phyloP scores from a whole-genome alignment of 2,329 filamentous ascomycete genomes.

The Sarocladium brachiariae region DNA sequence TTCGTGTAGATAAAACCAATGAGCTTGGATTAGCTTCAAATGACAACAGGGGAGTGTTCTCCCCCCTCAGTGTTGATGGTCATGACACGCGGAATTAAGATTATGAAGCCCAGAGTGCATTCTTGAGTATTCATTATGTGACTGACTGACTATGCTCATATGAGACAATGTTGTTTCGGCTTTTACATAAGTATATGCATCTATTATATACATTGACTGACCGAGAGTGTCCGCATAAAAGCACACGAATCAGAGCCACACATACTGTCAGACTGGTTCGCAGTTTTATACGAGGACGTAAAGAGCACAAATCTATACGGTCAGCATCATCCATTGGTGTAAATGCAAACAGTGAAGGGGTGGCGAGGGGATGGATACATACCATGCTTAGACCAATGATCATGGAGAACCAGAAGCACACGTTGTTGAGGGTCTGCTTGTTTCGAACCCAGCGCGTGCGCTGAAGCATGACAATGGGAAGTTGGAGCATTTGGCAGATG shows the following conservation, averaged over 20 bases:
- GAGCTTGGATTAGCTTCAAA: too few relatives aligned
- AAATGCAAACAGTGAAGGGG: not conserved
- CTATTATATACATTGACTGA: too few relatives aligned
- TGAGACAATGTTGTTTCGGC: not conserved
- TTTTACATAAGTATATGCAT: too few relatives aligned
- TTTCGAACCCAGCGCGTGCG: constrained; percentile 69
- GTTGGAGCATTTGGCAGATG: constrained; percentile 89
- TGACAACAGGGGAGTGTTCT: too few relatives aligned
- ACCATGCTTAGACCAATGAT: constrained; percentile 78
- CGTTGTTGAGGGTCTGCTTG: constrained; percentile 74
- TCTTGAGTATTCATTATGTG: not conserved
- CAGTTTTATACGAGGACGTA: constrained; percentile 43
- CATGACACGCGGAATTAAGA: too few relatives aligned
- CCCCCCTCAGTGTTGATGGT: too few relatives aligned
- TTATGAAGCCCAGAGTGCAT: too few relatives aligned
- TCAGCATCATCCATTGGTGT: too few relatives aligned
- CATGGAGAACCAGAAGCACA: constrained; percentile 89
- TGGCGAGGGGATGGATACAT: constrained; percentile 25
- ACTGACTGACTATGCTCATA: not conserved
- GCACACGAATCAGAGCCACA: too few relatives aligned
- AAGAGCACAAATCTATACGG: constrained; percentile 42
- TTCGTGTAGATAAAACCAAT: too few relatives aligned
- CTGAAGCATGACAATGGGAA: constrained; percentile 91
- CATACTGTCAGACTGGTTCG: too few relatives aligned
- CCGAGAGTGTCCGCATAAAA: too few relatives aligned